Percentiles rank a stretch among this genome's conserved stretches.
phyloP scores from a whole-genome alignment of 2,329 filamentous ascomycete genomes.

The Trichoderma endophyticum region DNA sequence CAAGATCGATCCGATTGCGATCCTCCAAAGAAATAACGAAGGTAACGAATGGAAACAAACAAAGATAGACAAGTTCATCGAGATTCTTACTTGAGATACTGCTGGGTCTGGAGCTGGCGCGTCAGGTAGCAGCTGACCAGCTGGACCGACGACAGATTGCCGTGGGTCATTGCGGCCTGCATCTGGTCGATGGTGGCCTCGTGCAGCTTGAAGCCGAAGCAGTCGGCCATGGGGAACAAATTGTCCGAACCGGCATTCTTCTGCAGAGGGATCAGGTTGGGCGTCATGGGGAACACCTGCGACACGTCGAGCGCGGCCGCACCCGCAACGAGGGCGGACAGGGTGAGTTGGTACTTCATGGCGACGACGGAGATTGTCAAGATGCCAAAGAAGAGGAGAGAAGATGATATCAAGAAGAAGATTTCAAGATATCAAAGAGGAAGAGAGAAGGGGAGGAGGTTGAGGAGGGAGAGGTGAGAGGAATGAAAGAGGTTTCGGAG shows the following conservation, averaged over 20 bases:
- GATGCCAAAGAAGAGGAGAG: neutral
- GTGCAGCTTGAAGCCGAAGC: constrained; percentile 59
- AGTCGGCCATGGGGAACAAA: constrained; percentile 61
- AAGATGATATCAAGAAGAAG: neutral
- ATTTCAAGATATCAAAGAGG: neutral
- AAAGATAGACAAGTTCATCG: neutral
- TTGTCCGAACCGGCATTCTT: constrained; percentile 35
- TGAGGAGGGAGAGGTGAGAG: neutral
- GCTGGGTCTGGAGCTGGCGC: constrained; percentile 58
- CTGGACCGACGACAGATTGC: constrained; percentile 55
- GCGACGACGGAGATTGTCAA: neutral
- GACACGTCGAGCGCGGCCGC: constrained; percentile 5
- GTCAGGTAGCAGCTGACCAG: constrained; percentile 61
- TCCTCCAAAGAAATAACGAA: neutral
- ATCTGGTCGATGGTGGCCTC: constrained; percentile 69
- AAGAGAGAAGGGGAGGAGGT: neutral
- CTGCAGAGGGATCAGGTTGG: constrained; percentile 35
- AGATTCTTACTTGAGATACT: constrained; percentile 57
- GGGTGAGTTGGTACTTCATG: constrained; percentile 26
- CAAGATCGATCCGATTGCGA: neutral
- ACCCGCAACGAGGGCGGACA: constrained; percentile 25
- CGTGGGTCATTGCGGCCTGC: constrained; percentile 54
- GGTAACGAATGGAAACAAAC: neutral
- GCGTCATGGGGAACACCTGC: constrained; percentile 20
- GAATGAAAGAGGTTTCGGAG: neutral